Conservation (phyloP, 768 basidiomycete genomes). For the Porphyrellus cyaneotinctus region DNA sequence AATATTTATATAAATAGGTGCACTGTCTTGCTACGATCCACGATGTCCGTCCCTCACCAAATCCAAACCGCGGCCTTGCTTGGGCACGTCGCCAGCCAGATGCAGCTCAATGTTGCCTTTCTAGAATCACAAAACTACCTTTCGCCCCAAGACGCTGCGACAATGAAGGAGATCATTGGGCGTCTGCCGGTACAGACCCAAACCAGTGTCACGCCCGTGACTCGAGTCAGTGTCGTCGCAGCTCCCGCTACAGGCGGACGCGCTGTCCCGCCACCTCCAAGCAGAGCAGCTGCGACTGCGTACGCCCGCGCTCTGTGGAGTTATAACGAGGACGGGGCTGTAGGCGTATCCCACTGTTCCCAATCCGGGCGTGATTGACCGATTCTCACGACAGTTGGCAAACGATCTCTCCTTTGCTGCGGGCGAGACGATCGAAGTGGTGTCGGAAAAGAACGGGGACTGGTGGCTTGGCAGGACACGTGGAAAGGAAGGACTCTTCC, state of each 20-base stretch:
- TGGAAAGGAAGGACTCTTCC: slow-evolving; percentile 72
- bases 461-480: slow-evolving; percentile 80
- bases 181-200: slow-evolving; percentile 37
- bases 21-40: background rate
- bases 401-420: slow-evolving; percentile 75
- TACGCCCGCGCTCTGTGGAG: slow-evolving; percentile 59
- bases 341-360: slow-evolving; percentile 24
- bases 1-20: too few relatives aligned
- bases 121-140: slow-evolving; percentile 53
- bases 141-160: slow-evolving; percentile 42
- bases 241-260: slow-evolving; percentile 5
- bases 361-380: background rate
- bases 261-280: slow-evolving; percentile 17
- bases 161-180: slow-evolving; percentile 41
- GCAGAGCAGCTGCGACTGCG: slow-evolving; percentile 9
- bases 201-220: slow-evolving; percentile 8
- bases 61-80: slow-evolving; percentile 44
- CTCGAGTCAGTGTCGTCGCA: slow-evolving; percentile 9
- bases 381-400: slow-evolving; percentile 47
- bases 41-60: slow-evolving; percentile 26
- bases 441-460: slow-evolving; percentile 76
- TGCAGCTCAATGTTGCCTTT: slow-evolving; percentile 55
- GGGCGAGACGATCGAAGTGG: slow-evolving; percentile 75
- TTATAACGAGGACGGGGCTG: slow-evolving; percentile 58
- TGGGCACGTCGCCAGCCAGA: slow-evolving; percentile 54